These are phyloP conservation scores for Candida parachauliodes DNA, from an alignment of 805 yeast genomes.

Conservation along the genomic window DNA sequence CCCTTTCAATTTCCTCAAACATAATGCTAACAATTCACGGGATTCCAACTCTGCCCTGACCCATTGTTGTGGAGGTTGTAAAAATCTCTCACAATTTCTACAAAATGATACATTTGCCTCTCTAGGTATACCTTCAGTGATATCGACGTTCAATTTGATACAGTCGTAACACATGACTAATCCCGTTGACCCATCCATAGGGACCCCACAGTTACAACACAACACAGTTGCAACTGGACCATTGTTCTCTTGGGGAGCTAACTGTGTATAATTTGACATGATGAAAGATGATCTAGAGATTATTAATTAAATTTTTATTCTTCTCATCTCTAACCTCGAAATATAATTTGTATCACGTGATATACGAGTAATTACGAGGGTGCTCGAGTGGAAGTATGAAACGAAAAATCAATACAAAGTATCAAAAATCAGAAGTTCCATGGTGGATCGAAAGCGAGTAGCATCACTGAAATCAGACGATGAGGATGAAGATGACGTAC, in stretches of 20 bases:
- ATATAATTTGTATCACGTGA: no score
- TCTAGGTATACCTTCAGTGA: constrained; percentile 87
- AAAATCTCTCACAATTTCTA: constrained; percentile 93
- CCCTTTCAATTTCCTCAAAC: constrained; percentile 85
- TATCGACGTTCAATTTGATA: constrained; percentile 88
- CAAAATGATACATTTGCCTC: constrained; percentile 93
- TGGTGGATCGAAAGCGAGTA: constrained; percentile 34
- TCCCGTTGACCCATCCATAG: constrained; percentile 93
- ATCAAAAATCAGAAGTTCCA: background rate
- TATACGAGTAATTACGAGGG: constrained; percentile 3
- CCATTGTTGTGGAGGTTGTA: constrained; percentile 96
- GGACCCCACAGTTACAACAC: constrained; percentile 98
- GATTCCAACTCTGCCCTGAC: constrained; percentile 85
- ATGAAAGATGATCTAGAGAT: no score
- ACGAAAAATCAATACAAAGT: constrained; percentile 5
- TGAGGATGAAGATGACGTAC: constrained; percentile 24
- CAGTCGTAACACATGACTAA: constrained; percentile 97
- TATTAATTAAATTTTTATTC: constrained; percentile 1
- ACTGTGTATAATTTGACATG: constrained; percentile 49
- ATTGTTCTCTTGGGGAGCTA: constrained; percentile 24
- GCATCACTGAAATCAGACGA: constrained; percentile 23
- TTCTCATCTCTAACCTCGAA: constrained; percentile 9
- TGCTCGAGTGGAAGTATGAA: no score
- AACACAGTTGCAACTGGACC: constrained; percentile 68
- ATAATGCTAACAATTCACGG: constrained; percentile 85